A percentile compares a stretch with the other conserved stretches of the same genome.
phyloP scores from a whole-genome alignment of 2,329 filamentous ascomycete species.

The Penicillium sp. region DNA sequence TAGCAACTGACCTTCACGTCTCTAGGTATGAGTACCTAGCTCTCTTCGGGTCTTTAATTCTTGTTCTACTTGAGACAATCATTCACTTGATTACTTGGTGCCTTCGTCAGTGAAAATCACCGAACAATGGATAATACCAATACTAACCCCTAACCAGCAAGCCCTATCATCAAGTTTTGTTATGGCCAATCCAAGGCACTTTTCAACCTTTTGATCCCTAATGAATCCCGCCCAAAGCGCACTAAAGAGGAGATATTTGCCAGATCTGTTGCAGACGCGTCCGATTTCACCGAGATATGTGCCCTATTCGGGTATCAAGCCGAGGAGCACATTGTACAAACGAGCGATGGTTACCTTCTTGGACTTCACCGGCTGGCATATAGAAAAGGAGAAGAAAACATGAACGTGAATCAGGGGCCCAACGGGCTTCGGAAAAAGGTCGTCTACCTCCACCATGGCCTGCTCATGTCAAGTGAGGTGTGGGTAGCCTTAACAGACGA shows the following conservation, averaged over 20 bases:
- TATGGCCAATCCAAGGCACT: constrained; percentile 78
- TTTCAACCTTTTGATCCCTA: constrained; percentile 76
- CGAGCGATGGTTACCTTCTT: constrained; percentile 87
- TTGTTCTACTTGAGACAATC: constrained; percentile 78
- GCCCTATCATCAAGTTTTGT: constrained; percentile 75
- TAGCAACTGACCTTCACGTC: constrained; percentile 10
- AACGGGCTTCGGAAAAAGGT: constrained; percentile 75
- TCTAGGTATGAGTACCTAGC: constrained; percentile 80
- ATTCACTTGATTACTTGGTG: constrained; percentile 85
- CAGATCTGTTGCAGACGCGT: constrained; percentile 75
- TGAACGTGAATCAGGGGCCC: constrained; percentile 68
- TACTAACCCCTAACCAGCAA: constrained; percentile 54
- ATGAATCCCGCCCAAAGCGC: constrained; percentile 66
- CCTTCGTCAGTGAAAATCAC: constrained; percentile 63
- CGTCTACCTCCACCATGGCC: constrained; percentile 89
- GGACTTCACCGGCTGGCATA: constrained; percentile 85
- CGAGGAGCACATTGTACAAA: constrained; percentile 95
- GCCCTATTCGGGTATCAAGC: constrained; percentile 86
- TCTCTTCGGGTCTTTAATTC: constrained; percentile 75
- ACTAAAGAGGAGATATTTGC: constrained; percentile 70
- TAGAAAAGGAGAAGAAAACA: constrained; percentile 76
- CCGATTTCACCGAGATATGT: constrained; percentile 94
- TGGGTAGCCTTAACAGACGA: constrained; percentile 92
- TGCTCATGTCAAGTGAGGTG: constrained; percentile 98
- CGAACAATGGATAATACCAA: not conserved